A percentile compares a stretch with the other conserved stretches of the same genome.
These are phyloP conservation scores for Nemania bipapillata DNA, from an alignment of 2,329 filamentous ascomycete species.

Conservation along the genomic window DNA sequence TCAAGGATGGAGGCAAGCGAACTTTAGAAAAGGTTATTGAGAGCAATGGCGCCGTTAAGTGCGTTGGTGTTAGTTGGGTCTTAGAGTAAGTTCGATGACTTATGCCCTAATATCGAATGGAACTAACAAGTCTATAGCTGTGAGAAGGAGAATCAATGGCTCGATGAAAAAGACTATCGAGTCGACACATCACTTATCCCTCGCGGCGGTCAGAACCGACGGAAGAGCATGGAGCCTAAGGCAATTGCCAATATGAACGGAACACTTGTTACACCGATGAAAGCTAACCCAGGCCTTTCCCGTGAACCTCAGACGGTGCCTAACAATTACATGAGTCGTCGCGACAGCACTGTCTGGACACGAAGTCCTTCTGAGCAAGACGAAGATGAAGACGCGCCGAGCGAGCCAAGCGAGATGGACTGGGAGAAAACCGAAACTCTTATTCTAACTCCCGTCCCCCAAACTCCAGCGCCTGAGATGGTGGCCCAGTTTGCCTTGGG, in stretches of 20 bases:
- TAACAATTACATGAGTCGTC: constrained; percentile 62
- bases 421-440: constrained; percentile 53
- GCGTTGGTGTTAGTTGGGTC: constrained; percentile 88
- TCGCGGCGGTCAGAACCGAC: constrained; percentile 75
- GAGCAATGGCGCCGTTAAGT: constrained; percentile 78
- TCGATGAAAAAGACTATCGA: constrained; percentile 76
- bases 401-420: constrained; percentile 51
- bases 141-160: constrained; percentile 79
- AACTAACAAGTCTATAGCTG: constrained; percentile 64
- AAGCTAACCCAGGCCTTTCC: constrained; percentile 46
- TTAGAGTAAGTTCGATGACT: constrained; percentile 76
- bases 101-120: neutral
- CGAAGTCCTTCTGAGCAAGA: constrained; percentile 61
- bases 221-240: constrained; percentile 84
- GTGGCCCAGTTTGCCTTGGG: constrained; percentile 64
- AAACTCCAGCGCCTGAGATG: constrained; percentile 67
- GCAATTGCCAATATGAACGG: constrained; percentile 76
- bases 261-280: constrained; percentile 62
- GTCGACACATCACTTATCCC: constrained; percentile 75
- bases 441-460: constrained; percentile 66
- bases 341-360: constrained; percentile 67
- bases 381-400: constrained; percentile 49
- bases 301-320: constrained; percentile 57
- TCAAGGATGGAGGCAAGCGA: constrained; percentile 83
- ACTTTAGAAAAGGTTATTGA: constrained; percentile 84